Evolutionary conservation across 441 rosid species (phyloP).

Genomic region (Brassica balearica): DNA sequence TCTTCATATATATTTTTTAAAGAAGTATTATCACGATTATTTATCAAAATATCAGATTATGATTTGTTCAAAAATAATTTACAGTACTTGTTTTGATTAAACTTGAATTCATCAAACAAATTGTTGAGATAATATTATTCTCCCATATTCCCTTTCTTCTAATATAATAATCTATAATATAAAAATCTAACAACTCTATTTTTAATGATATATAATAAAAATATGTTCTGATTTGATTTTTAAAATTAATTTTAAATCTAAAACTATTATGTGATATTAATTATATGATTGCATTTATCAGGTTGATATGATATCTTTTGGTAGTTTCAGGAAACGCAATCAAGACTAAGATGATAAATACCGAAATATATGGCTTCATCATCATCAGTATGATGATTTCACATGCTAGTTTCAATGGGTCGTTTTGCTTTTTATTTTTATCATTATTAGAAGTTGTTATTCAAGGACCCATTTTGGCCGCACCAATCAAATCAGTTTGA

Average conservation of each 20-base stretch:
- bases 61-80: neutral
- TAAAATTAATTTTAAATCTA: slow-evolving; percentile 19
- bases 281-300: slow-evolving; percentile 41
- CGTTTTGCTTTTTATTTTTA: slow-evolving; percentile 27
- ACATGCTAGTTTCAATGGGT: slow-evolving; percentile 34
- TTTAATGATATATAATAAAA: neutral
- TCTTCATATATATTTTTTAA: neutral
- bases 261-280: slow-evolving; percentile 11
- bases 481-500: slow-evolving; percentile 42
- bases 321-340: slow-evolving; percentile 37
- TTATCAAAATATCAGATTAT: slow-evolving; percentile 1
- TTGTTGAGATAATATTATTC: too few relatives aligned
- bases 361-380: slow-evolving; percentile 40
- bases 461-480: slow-evolving; percentile 39
- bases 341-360: slow-evolving; percentile 31
- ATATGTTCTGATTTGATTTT: slow-evolving; percentile 12
- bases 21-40: neutral
- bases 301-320: slow-evolving; percentile 41
- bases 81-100: neutral
- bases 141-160: neutral
- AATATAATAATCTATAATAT: neutral
- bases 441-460: slow-evolving; percentile 43
- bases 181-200: slow-evolving; percentile 11
- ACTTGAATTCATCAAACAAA: neutral
- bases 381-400: slow-evolving; percentile 27